These are phyloP conservation scores for Stenocarpella maydis DNA, from an alignment of 2,329 filamentous ascomycete genomes.

Conservation along the genomic window DNA sequence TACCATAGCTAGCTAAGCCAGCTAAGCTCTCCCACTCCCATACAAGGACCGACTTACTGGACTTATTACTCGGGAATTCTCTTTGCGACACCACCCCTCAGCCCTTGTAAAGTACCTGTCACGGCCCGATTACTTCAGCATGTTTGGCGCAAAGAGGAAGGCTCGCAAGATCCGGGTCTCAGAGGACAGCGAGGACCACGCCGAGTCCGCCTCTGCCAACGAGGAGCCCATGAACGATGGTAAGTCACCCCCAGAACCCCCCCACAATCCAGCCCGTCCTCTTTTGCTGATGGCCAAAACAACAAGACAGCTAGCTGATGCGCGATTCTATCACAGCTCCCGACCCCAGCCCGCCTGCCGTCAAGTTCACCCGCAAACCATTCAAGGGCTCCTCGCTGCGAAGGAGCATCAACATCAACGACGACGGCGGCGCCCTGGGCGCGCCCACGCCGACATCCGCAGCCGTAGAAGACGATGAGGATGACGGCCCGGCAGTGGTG, in stretches of 20 bases:
- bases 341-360: conserved; percentile 45
- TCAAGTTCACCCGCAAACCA: conserved; percentile 60
- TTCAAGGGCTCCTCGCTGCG: conserved; percentile 67
- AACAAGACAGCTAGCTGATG: conserved; percentile 46
- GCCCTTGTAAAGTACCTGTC: neutral
- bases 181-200: conserved; percentile 68
- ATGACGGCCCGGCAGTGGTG: conserved; percentile 57
- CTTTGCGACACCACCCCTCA: neutral
- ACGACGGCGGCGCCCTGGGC: conserved; percentile 42
- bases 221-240: conserved; percentile 46
- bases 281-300: conserved; percentile 39
- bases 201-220: conserved; percentile 33
- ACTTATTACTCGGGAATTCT: neutral
- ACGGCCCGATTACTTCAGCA: conserved; percentile 49
- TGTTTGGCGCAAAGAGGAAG: conserved; percentile 69
- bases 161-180: conserved; percentile 78
- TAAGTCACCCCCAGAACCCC: conserved; percentile 43
- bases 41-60: too few relatives aligned
- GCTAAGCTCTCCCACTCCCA: too few relatives aligned
- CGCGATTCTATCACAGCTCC: conserved; percentile 39
- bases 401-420: conserved; percentile 60
- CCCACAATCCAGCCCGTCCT: conserved; percentile 5
- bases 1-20: too few relatives aligned
- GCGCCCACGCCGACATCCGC: conserved; percentile 36
- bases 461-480: conserved; percentile 51